Conservation (phyloP, 2,329 filamentous ascomycete species). For the Fonsecaea multimorphosa region DNA sequence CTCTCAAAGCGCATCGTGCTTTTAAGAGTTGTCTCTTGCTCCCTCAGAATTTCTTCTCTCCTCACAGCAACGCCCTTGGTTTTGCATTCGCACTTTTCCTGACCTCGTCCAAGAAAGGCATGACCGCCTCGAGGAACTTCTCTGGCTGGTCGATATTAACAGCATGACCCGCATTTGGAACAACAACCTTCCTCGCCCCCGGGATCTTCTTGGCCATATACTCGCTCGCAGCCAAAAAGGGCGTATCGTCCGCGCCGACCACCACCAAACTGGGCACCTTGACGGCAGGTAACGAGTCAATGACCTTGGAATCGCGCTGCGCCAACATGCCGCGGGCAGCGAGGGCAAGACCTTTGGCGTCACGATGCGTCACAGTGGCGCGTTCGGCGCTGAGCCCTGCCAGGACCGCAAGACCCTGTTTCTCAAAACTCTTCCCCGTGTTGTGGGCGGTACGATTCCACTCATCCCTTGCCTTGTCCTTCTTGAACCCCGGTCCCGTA, state of each 20-base stretch:
- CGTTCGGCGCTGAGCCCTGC: slow-evolving; percentile 27
- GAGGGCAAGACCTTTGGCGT: slow-evolving; percentile 28
- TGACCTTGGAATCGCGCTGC: slow-evolving; percentile 27
- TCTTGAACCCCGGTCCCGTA: slow-evolving; percentile 35
- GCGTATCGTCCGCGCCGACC: slow-evolving; percentile 32
- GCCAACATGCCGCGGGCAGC: slow-evolving; percentile 35
- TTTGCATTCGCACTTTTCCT: neutral
- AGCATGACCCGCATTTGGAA: slow-evolving; percentile 3
- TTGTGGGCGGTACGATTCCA: slow-evolving; percentile 34
- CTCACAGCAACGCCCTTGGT: slow-evolving; percentile 8
- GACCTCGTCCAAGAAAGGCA: slow-evolving; percentile 25
- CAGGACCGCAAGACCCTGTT: slow-evolving; percentile 22
- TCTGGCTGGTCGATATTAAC: slow-evolving; percentile 18
- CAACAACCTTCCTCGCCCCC: slow-evolving; percentile 27
- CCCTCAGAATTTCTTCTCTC: neutral
- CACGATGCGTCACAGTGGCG: slow-evolving; percentile 22
- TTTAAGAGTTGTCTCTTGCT: no score
- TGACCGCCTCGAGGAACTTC: slow-evolving; percentile 26
- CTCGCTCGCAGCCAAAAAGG: slow-evolving; percentile 32
- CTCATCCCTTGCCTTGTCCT: slow-evolving; percentile 24
- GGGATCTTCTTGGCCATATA: slow-evolving; percentile 35
- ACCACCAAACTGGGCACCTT: slow-evolving; percentile 32
- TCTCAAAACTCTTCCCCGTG: slow-evolving; percentile 25
- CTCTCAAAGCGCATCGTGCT: no score
- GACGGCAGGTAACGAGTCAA: slow-evolving; percentile 17